Evolutionary conservation across 148 eudicot genomes (phyloP).

Genomic region (Rhododendron williamsianum): DNA sequence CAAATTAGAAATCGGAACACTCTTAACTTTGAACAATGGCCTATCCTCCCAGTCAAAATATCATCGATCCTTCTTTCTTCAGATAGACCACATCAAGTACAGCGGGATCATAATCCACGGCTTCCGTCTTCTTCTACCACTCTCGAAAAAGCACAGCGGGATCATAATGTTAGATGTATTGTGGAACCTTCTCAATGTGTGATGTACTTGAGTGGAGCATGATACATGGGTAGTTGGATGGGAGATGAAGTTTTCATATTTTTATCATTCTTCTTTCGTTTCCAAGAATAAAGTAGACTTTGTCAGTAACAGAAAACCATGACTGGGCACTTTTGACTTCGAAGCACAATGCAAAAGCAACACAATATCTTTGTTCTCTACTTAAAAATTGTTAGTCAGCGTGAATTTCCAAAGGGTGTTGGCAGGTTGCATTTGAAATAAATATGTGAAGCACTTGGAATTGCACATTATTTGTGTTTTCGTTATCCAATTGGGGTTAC

Average conservation of each 20-base stretch:
- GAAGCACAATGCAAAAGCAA: not conserved
- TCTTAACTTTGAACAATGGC: too few relatives aligned
- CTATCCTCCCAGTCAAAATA: too few relatives aligned
- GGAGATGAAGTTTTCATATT: not conserved
- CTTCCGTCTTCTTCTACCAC: too few relatives aligned
- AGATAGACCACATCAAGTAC: too few relatives aligned
- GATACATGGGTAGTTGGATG: not conserved
- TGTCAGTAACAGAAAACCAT: not conserved
- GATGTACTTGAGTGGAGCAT: not conserved
- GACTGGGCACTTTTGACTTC: not conserved
- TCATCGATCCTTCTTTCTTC: too few relatives aligned
- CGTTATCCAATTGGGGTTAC: not conserved
- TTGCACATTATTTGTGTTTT: not conserved
- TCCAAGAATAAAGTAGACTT: not conserved
- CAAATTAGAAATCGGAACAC: too few relatives aligned
- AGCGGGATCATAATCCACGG: too few relatives aligned
- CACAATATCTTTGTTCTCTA: not conserved
- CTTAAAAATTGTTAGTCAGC: not conserved
- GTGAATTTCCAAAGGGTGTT: not conserved
- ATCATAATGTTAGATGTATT: not conserved
- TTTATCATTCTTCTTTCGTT: not conserved
- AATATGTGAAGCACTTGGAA: not conserved
- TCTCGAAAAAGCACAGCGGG: too few relatives aligned
- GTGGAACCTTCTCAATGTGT: not conserved
- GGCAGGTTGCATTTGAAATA: not conserved